phyloP scores from a whole-genome alignment of 805 yeast genomes.

The Wickerhamomyces xylosicus region DNA sequence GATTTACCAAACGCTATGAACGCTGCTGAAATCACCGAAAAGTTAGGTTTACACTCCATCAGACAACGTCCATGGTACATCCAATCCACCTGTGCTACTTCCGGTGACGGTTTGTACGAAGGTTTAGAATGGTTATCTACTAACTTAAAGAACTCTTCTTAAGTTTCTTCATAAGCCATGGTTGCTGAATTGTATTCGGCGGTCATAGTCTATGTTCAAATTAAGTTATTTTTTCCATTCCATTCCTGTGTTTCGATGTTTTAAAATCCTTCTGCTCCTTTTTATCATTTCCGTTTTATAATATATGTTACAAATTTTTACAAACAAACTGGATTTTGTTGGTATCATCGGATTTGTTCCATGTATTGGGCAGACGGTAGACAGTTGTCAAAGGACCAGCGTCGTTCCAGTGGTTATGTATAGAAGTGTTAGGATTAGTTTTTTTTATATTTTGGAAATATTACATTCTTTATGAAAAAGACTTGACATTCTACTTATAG shows the following conservation, averaged over 20 bases:
- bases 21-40: conserved; percentile 97
- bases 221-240: background rate
- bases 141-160: conserved; percentile 67
- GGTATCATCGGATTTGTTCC: too few species aligned
- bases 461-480: too few species aligned
- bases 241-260: background rate
- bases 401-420: too few species aligned
- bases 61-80: conserved; percentile 99
- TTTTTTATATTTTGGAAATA: too few species aligned
- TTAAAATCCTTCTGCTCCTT: background rate
- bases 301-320: background rate
- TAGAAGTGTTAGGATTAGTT: too few species aligned
- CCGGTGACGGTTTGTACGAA: conserved; percentile 97
- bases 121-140: conserved; percentile 96
- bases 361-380: too few species aligned
- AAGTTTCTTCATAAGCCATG: conserved; percentile 3
- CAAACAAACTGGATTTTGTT: too few species aligned
- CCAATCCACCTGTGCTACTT: conserved; percentile 97
- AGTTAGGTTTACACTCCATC: conserved; percentile 91
- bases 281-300: background rate
- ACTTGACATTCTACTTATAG: too few species aligned
- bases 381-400: too few species aligned
- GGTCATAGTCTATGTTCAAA: background rate
- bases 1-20: conserved; percentile 99
- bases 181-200: background rate